Conservation (phyloP, 306 rosid genomes). For the Rosa chinensis region DNA sequence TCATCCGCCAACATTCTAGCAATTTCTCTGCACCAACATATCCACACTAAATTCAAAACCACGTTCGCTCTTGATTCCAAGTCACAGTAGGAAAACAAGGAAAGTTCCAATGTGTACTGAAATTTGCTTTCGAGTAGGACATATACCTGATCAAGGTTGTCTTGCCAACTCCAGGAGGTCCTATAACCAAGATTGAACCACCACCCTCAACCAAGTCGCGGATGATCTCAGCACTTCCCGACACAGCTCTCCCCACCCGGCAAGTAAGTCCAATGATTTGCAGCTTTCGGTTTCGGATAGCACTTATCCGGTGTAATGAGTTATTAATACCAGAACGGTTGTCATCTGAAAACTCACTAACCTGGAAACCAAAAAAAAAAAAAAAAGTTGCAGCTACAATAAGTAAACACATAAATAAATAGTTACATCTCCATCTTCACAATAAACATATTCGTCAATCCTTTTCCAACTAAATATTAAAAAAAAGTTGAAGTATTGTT, state of each 20-base stretch:
- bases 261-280: conserved; percentile 97
- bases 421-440: not conserved
- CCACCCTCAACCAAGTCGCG: conserved; percentile 79
- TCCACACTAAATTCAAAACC: conserved; percentile 20
- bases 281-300: conserved; percentile 84
- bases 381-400: conserved; percentile 12
- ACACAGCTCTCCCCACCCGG: conserved; percentile 90
- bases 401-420: not conserved
- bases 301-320: conserved; percentile 95
- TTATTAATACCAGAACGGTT: conserved; percentile 93
- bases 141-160: conserved; percentile 92
- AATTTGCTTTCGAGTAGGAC: not conserved
- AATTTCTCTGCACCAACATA: conserved; percentile 68
- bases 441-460: not conserved
- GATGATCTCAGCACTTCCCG: conserved; percentile 88
- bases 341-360: conserved; percentile 96
- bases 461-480: not conserved
- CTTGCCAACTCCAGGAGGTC: conserved; percentile 99
- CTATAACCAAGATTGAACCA: conserved; percentile 90
- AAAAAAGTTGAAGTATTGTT: not conserved
- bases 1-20: conserved; percentile 99
- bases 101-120: not conserved
- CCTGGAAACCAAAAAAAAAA: conserved; percentile 41
- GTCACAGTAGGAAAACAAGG: not conserved
- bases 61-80: not conserved